Evolutionary conservation across 1,284 basidiomycete species (phyloP), one percentile per base, ranked within the genome.

Genomic region (Paramarasmius palmivorus): DNA sequence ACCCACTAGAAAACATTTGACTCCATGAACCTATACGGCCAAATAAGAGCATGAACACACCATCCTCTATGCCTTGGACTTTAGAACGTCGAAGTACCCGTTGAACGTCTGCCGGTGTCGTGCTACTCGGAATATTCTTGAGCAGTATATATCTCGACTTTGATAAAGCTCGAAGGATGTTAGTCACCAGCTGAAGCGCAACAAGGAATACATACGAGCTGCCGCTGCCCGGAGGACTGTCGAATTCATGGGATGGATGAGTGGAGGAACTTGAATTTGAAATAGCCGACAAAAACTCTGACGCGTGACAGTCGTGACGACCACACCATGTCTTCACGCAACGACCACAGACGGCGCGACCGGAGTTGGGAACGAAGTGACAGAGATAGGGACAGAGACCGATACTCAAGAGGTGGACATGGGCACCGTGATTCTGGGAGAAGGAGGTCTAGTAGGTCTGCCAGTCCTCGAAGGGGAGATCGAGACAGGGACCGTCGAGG

Each of bases 311-410:
- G 20, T 22, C 19, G n/a, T 22, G 32, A 35, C 29, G 45, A 41
- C 47, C 47, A 34, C 35, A 9, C 26, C 55, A 79, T 80, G 77
- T 75, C 77, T 47, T 76, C 74, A 45, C 71, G 75, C 38, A 52
- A 65, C 51, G 84, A 86, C 61, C 67, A 79, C 63, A 74, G 81
- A 62, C 71, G 82, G 64, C 80, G 83, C 56, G 88, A 89, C 60
- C 72, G 85, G 59, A 87, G 84, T 63, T 80, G 84, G 80, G 87
- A 89, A 59, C 75, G 79, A 55, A 82, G 83, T 53, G 78, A 79
- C 57, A 70, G 71, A 10, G 71, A 76, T 49, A 66, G 74, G 36
- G 77, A 78, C 52, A 67, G 76, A 55, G 72, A 79, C 49, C 71
- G 79, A 54, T 73, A 76, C 44, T 60, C 66, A 8, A 56, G 65